These are phyloP conservation scores for Naematelia aurantialba DNA, from an alignment of 768 basidiomycete species.

Conservation along the genomic window DNA sequence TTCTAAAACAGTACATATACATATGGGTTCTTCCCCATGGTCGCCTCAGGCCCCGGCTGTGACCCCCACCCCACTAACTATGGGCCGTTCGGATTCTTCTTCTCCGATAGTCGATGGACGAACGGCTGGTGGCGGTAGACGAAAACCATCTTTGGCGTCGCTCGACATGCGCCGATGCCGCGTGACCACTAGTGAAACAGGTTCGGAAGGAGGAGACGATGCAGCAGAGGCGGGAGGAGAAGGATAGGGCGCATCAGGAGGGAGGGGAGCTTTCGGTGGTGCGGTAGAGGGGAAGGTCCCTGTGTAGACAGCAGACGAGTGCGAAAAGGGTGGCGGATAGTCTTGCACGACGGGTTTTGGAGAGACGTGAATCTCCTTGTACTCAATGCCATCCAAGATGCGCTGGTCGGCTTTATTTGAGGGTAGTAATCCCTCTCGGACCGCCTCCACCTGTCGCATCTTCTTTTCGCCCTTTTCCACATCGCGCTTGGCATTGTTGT, in stretches of 20 bases:
- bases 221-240: conserved; percentile 27
- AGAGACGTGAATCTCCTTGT: conserved; percentile 26
- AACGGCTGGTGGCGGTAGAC: conserved; percentile 3
- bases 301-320: conserved; percentile 21
- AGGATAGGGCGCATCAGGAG: conserved; percentile 16
- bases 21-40: neutral
- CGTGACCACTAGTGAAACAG: conserved; percentile 1
- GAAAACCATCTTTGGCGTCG: conserved; percentile 10
- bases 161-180: conserved; percentile 16
- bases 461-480: conserved; percentile 90
- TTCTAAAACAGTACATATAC: neutral
- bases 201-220: conserved; percentile 26
- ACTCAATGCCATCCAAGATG: conserved; percentile 24
- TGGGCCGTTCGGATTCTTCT: neutral
- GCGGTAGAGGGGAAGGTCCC: conserved; percentile 4
- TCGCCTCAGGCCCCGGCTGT: neutral
- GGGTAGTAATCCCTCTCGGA: conserved; percentile 48
- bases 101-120: conserved; percentile 10
- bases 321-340: conserved; percentile 8
- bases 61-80: neutral
- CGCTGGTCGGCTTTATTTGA: conserved; percentile 37
- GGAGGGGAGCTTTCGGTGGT: neutral
- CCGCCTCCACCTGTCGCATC: conserved; percentile 57
- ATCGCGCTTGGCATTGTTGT: conserved; percentile 88
- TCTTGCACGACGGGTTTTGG: conserved; percentile 22